Evolutionary conservation across 176 grass and related monocot species (phyloP).

Genomic region (Hordeum marinum): DNA sequence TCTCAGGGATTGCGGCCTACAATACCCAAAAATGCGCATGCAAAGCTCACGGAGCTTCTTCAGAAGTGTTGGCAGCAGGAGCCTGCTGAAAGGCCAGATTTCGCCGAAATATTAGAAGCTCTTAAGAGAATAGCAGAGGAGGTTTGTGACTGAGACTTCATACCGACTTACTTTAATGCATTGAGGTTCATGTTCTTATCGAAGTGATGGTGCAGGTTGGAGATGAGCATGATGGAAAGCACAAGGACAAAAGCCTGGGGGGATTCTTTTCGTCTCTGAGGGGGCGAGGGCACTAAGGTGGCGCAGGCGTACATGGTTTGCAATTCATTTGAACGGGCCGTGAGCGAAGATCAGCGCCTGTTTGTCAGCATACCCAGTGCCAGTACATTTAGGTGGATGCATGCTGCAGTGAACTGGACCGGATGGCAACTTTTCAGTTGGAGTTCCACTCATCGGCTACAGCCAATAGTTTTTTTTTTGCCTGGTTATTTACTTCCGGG

Average conservation of each 20-base stretch:
- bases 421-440: slow-evolving; percentile 8
- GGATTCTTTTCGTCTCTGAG: slow-evolving; percentile 72
- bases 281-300: slow-evolving; percentile 48
- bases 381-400: background rate
- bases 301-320: background rate
- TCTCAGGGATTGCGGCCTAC: slow-evolving; percentile 82
- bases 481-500: background rate
- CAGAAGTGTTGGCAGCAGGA: slow-evolving; percentile 87
- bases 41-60: slow-evolving; percentile 72
- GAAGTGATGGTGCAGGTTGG: slow-evolving; percentile 43
- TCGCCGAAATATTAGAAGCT: slow-evolving; percentile 64
- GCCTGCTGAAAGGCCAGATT: slow-evolving; percentile 56
- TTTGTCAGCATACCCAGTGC: background rate
- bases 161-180: background rate
- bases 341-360: background rate
- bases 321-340: background rate
- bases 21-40: slow-evolving; percentile 70
- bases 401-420: slow-evolving; percentile 5
- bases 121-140: slow-evolving; percentile 63
- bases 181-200: background rate
- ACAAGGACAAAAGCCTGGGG: slow-evolving; percentile 63
- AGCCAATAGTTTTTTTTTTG: background rate
- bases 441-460: background rate
- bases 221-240: slow-evolving; percentile 50
- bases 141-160: slow-evolving; percentile 33